Evolutionary conservation across 1,284 basidiomycete species (phyloP), one percentile per base, ranked within the genome.

Genomic region (Cryptococcus sp.): DNA sequence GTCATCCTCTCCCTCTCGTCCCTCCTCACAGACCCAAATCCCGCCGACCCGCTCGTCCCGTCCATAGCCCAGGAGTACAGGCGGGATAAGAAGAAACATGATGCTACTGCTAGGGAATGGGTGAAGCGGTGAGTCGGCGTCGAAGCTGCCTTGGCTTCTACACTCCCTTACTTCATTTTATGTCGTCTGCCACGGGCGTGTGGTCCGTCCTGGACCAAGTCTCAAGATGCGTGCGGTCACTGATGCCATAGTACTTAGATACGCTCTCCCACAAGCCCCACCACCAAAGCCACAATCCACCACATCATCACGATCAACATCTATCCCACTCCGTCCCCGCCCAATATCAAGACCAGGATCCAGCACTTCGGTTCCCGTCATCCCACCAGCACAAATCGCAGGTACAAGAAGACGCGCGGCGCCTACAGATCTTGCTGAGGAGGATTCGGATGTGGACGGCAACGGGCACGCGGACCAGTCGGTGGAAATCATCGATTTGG

Each of bases 21-120:
- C 0, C 84, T 94, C 4, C 81, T 94, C 48, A 92, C 90, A 10
- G 91, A 94, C 68, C 91, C 91, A 0, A 94, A 94, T 79, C 91
- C 91, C 1, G 84, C 75, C 31, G 81, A 82, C 62, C 81, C 81
- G 0, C 76, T 82, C 25, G 79, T 81, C 19, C 74, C 79, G 10
- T 61, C 71, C 25, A 81, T 81, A 22, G 80, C 92, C 40, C 88
- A 92, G 75, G 79, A 93, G 71, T 95, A 93, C 85, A 93, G 91
- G 87, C 90, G 87, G 51, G 89, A 95, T 80, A 87, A 90, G 70
- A 82, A 87, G 67, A 86, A 90, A 72, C 96, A 96, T 76, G 93
- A 96, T 80, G 86, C 88, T 62, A 95, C 89, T 16, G 94, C 93
- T 25, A 83, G 90, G 78, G 91, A 95, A 81, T 95, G 93, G 91